phyloP scores from a whole-genome alignment of 2,329 filamentous ascomycete species.

The Aspergillus sergii region DNA sequence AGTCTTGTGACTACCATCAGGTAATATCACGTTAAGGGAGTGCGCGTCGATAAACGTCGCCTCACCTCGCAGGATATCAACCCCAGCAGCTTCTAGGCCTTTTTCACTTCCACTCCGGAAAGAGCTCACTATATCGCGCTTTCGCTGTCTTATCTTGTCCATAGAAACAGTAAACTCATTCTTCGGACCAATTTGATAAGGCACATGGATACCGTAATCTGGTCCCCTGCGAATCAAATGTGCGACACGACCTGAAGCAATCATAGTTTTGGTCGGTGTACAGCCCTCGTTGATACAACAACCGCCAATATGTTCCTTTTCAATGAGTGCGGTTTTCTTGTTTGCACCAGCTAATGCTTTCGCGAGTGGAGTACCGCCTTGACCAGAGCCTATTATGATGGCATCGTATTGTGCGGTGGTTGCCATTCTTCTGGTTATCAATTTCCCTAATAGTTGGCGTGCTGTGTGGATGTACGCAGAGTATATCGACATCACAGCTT shows the following conservation, averaged over 20 bases:
- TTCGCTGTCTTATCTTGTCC: constrained; percentile 53
- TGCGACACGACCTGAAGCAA: constrained; percentile 55
- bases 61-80: background rate
- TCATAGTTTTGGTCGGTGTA: constrained; percentile 61
- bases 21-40: background rate
- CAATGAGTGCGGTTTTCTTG: constrained; percentile 8
- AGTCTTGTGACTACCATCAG: background rate
- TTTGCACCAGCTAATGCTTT: constrained; percentile 6
- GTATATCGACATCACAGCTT: background rate
- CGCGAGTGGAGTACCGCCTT: constrained; percentile 12
- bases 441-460: background rate
- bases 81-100: background rate
- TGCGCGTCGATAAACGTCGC: background rate
- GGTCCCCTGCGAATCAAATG: constrained; percentile 29
- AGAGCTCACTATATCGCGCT: constrained; percentile 55
- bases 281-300: constrained; percentile 60
- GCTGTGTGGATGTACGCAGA: background rate
- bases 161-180: constrained; percentile 47
- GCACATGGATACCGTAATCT: background rate
- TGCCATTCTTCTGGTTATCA: background rate
- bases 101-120: constrained; percentile 53
- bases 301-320: constrained; percentile 49
- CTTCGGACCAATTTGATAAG: background rate
- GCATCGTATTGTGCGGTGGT: constrained; percentile 8
- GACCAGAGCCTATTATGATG: constrained; percentile 13